Percentiles rank a stretch among this genome's conserved stretches.
Conservation (phyloP, 139 green algal species). For the Tetradesmus obliquus region DNA sequence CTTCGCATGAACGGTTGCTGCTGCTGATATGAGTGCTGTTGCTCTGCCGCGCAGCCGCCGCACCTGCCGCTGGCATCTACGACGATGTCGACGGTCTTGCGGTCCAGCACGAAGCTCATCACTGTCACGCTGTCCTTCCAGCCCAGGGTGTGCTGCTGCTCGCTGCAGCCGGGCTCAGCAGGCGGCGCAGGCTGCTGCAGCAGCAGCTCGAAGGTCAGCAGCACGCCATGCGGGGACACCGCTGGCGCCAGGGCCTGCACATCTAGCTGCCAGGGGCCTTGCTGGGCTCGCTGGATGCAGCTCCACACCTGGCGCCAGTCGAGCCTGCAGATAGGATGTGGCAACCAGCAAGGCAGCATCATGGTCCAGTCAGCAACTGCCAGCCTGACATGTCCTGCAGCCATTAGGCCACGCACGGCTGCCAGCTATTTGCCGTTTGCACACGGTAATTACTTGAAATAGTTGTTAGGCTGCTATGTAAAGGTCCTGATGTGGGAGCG, state of each 20-base stretch:
- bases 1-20: no score
- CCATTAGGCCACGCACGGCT: background rate
- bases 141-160: conserved; percentile 13
- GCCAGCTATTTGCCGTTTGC: background rate
- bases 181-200: conserved; percentile 37
- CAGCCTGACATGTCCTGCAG: background rate
- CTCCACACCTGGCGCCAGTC: conserved; percentile 47
- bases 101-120: conserved; percentile 41
- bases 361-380: background rate
- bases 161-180: background rate
- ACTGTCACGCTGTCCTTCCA: conserved; percentile 22
- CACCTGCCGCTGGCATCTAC: conserved; percentile 41
- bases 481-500: background rate
- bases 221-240: conserved; percentile 27
- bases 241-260: background rate
- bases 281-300: conserved; percentile 38
- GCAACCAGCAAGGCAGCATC: background rate
- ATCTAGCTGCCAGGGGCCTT: conserved; percentile 44
- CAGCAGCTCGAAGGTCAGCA: conserved; percentile 46
- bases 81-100: conserved; percentile 7
- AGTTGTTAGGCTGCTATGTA: background rate
- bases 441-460: background rate
- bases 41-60: background rate
- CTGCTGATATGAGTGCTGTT: background rate
- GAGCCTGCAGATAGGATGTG: background rate